These are phyloP conservation scores for Colletotrichum cordylinicola DNA, from an alignment of 2,329 filamentous ascomycete genomes.

Conservation along the genomic window DNA sequence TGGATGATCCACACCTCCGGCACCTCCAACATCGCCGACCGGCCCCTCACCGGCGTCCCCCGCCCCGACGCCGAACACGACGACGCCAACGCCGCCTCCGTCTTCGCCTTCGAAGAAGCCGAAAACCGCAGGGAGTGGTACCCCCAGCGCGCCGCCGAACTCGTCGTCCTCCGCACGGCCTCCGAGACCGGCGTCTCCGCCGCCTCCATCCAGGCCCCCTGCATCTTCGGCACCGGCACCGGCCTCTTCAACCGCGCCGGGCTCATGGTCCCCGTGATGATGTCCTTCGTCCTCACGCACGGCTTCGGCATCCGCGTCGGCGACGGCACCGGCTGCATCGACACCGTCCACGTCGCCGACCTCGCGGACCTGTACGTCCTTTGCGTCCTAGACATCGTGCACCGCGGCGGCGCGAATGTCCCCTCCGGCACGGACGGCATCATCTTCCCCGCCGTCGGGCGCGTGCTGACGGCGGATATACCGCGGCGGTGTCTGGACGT, in stretches of 20 bases:
- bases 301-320: constrained; percentile 23
- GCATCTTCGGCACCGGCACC: constrained; percentile 20
- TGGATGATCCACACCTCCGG: constrained; percentile 26
- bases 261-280: constrained; percentile 24
- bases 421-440: constrained; percentile 1
- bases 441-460: constrained; percentile 13
- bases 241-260: constrained; percentile 22
- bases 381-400: constrained; percentile 10
- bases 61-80: constrained; percentile 17
- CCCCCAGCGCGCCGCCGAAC: constrained; percentile 25
- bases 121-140: constrained; percentile 23
- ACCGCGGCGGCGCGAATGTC: neutral
- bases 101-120: constrained; percentile 19
- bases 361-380: constrained; percentile 25
- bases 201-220: constrained; percentile 21
- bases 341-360: constrained; percentile 23
- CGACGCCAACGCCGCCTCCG: constrained; percentile 1
- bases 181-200: constrained; percentile 13
- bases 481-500: constrained; percentile 12
- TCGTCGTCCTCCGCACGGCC: constrained; percentile 14
- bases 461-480: neutral
- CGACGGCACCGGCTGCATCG: constrained; percentile 21
- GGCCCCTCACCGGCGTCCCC: constrained; percentile 13
- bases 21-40: constrained; percentile 24
- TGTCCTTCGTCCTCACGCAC: constrained; percentile 20